Evolutionary conservation across 306 rosid species (phyloP).

Genomic region (Oemleria cerasiformis): DNA sequence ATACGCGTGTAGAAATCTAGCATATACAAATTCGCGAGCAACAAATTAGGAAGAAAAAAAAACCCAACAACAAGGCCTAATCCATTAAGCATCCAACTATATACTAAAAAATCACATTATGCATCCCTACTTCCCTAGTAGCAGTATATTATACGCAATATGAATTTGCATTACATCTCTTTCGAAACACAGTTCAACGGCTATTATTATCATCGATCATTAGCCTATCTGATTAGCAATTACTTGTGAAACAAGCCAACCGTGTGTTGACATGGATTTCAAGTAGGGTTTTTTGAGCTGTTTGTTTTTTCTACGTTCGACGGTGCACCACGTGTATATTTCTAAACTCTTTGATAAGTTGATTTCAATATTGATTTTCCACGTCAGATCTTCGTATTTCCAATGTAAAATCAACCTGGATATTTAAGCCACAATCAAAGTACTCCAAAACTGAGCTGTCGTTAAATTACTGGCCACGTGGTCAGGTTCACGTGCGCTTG

Average conservation of each 20-base stretch:
- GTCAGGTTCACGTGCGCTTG: background rate
- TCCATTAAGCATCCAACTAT: no score
- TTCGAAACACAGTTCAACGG: no score
- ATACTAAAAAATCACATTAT: no score
- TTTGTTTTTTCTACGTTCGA: no score
- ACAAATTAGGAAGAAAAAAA: no score
- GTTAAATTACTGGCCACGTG: background rate
- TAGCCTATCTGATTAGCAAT: background rate
- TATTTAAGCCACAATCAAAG: background rate
- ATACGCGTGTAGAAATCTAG: no score
- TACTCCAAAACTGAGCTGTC: background rate
- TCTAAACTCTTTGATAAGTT: background rate
- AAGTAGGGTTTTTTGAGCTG: background rate
- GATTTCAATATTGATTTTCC: background rate
- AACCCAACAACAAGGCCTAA: no score
- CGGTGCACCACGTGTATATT: background rate
- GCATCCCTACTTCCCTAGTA: no score
- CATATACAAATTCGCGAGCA: no score
- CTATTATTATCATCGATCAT: background rate
- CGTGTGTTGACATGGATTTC: background rate
- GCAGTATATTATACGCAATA: no score
- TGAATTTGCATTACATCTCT: no score
- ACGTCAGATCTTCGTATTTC: conserved; percentile 9
- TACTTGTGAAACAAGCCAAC: background rate
- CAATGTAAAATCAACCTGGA: background rate